Conservation (phyloP, 352 stramenopile species). For the Pythium pyrilobum region DNA sequence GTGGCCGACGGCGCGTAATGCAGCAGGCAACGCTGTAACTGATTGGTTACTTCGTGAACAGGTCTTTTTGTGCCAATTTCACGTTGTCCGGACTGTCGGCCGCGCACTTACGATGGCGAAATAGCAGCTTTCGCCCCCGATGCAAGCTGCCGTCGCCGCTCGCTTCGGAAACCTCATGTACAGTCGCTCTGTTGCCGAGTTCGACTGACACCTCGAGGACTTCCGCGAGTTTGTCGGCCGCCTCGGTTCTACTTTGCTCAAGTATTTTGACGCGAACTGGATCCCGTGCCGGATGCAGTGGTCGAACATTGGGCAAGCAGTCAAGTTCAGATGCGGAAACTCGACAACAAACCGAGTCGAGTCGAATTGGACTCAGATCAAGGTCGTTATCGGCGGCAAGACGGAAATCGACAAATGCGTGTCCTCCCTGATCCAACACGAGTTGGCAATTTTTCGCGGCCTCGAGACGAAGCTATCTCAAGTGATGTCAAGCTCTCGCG, state of each 20-base stretch:
- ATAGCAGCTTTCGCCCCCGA: neutral
- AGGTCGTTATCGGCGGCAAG: neutral
- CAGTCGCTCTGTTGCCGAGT: neutral
- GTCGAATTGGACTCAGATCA: neutral
- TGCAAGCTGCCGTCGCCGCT: neutral
- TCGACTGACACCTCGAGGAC: neutral
- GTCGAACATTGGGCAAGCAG: neutral
- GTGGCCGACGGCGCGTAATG: neutral
- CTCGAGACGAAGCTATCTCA: neutral
- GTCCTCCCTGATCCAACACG: neutral
- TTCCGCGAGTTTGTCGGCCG: neutral
- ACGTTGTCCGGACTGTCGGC: neutral
- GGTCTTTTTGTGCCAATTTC: constrained; percentile 5
- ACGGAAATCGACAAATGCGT: neutral
- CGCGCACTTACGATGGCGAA: neutral
- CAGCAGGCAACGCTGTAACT: neutral
- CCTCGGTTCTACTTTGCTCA: neutral
- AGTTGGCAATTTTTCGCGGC: neutral
- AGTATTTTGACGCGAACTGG: neutral
- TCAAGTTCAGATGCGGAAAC: neutral
- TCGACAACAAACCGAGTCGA: constrained; percentile 3
- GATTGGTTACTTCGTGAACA: neutral
- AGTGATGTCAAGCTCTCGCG: neutral
- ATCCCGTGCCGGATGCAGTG: neutral
- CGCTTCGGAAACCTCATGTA: neutral